Percentiles rank a stretch among this genome's conserved stretches.
Evolutionary conservation across 345 rosid species (phyloP).

Genomic region (Euphorbia pulcherrima): DNA sequence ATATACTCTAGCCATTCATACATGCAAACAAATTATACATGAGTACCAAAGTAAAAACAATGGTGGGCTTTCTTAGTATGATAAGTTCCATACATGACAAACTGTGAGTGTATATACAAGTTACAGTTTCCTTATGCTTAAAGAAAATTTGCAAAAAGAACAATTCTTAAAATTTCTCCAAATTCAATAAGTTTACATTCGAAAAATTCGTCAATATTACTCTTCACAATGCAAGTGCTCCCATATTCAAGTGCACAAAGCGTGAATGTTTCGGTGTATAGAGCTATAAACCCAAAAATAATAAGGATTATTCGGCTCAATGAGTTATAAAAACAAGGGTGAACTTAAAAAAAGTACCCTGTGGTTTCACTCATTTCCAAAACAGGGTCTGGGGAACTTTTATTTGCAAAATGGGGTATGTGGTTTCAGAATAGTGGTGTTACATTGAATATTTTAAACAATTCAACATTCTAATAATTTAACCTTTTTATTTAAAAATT

Average conservation of each 20-base stretch:
- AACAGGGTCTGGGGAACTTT: too few relatives aligned
- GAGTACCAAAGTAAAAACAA: not conserved
- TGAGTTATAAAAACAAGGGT: not conserved
- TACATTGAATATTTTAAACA: too few relatives aligned
- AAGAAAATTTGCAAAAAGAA: not conserved
- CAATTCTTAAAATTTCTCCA: not conserved
- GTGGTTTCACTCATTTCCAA: too few relatives aligned
- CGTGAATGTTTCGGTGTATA: not conserved
- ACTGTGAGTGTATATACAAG: not conserved
- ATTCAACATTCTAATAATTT: too few relatives aligned
- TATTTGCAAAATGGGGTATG: too few relatives aligned
- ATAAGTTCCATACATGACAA: not conserved
- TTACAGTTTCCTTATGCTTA: not conserved
- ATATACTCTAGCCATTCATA: not conserved
- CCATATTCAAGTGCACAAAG: constrained; percentile 1
- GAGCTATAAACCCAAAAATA: not conserved
- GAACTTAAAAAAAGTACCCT: too few relatives aligned
- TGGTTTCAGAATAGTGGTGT: too few relatives aligned
- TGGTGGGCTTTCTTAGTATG: not conserved
- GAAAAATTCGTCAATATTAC: not conserved
- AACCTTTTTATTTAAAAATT: too few relatives aligned
- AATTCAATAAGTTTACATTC: not conserved
- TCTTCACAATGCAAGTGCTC: not conserved
- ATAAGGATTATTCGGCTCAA: not conserved
- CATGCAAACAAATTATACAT: not conserved